Evolutionary conservation across 495 filamentous ascomycete genomes (phyloP).

Genomic region (Geoglossum glabrum): DNA sequence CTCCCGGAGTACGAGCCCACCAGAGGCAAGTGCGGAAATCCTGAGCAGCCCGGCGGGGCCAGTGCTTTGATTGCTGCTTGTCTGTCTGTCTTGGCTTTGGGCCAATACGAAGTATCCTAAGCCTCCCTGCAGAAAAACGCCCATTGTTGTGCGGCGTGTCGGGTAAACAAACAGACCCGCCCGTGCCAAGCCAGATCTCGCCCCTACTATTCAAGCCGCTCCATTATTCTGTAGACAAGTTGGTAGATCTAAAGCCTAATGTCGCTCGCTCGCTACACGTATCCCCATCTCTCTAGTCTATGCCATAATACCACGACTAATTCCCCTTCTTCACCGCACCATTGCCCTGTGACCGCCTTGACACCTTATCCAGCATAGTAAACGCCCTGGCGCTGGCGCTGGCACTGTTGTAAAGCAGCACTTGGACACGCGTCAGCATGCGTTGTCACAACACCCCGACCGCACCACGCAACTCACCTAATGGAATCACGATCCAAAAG

Average conservation of each 20-base stretch:
- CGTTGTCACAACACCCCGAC: background rate
- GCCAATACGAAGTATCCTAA: too few relatives aligned
- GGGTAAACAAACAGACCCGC: too few relatives aligned
- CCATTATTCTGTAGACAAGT: background rate
- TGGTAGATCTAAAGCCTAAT: background rate
- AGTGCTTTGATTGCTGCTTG: too few relatives aligned
- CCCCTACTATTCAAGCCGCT: background rate
- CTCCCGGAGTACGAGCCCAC: too few relatives aligned
- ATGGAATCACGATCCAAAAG: constrained; percentile 67
- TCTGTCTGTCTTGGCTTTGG: too few relatives aligned
- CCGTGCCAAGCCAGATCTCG: background rate
- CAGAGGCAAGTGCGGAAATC: too few relatives aligned
- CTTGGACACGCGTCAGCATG: too few relatives aligned
- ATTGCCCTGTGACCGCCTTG: constrained; percentile 11
- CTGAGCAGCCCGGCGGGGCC: too few relatives aligned
- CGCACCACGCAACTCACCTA: constrained; percentile 11
- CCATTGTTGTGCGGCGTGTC: too few relatives aligned
- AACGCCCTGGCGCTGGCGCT: constrained; percentile 27
- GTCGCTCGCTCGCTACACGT: too few relatives aligned
- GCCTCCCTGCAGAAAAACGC: too few relatives aligned
- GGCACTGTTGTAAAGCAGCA: constrained; percentile 32
- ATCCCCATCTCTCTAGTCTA: background rate
- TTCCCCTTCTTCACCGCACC: constrained; percentile 20
- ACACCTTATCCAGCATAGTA: constrained; percentile 20
- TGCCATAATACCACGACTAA: background rate